Percentiles rank a stretch among this genome's conserved stretches.
Evolutionary conservation across 805 yeast genomes (phyloP).

Genomic region (Wickerhamomyces kurtzmanii): DNA sequence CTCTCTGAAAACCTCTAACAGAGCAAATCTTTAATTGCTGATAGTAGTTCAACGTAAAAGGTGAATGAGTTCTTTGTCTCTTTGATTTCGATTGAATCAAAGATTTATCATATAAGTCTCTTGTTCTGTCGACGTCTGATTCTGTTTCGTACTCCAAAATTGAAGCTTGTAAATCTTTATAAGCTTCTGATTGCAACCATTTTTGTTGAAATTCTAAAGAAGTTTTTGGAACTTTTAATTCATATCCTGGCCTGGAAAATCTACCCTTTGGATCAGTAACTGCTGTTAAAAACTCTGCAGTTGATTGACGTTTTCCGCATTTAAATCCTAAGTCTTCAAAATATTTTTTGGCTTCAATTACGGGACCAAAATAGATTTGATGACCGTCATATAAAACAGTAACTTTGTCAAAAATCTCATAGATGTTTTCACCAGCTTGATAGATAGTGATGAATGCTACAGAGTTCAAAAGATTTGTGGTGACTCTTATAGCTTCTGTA

Average conservation of each 20-base stretch:
- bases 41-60: slow-evolving; percentile 17
- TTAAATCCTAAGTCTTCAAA: slow-evolving; percentile 57
- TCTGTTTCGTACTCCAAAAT: slow-evolving; percentile 31
- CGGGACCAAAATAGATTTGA: slow-evolving; percentile 60
- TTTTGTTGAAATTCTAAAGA: slow-evolving; percentile 50
- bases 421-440: slow-evolving; percentile 61
- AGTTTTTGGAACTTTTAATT: slow-evolving; percentile 44
- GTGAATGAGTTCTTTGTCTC: slow-evolving; percentile 12
- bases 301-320: slow-evolving; percentile 56
- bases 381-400: slow-evolving; percentile 48
- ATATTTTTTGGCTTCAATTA: slow-evolving; percentile 39
- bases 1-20: slow-evolving; percentile 42
- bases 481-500: slow-evolving; percentile 52
- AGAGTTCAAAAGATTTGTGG: slow-evolving; percentile 42
- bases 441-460: slow-evolving; percentile 61
- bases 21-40: slow-evolving; percentile 41
- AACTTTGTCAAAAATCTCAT: slow-evolving; percentile 54
- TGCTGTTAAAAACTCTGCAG: slow-evolving; percentile 65
- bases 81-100: slow-evolving; percentile 19
- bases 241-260: slow-evolving; percentile 34
- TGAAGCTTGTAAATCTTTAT: slow-evolving; percentile 26
- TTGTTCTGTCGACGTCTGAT: slow-evolving; percentile 21
- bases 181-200: slow-evolving; percentile 47
- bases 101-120: slow-evolving; percentile 19
- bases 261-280: slow-evolving; percentile 62